Evolutionary conservation across 305 asterid species (phyloP).

Genomic region (Petunia hybrid): DNA sequence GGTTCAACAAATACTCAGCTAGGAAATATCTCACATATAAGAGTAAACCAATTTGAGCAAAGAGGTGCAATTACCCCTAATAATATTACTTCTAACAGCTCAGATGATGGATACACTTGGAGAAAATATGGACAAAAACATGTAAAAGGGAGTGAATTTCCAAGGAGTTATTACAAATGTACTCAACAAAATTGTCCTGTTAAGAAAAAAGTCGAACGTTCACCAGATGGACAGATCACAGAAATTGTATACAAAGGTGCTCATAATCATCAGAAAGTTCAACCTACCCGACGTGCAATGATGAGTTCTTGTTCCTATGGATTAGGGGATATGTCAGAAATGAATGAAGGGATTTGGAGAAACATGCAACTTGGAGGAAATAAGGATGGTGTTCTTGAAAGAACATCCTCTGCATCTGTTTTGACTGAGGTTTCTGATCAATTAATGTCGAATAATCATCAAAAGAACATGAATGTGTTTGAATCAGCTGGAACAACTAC

Average conservation of each 20-base stretch:
- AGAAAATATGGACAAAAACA: constrained; percentile 66
- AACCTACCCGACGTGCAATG: constrained; percentile 48
- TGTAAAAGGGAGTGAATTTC: constrained; percentile 66
- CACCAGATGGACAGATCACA: constrained; percentile 53
- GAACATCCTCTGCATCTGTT: neutral
- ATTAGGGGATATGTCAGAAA: neutral
- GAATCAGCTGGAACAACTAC: constrained; percentile 1
- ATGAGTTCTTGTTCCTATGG: neutral
- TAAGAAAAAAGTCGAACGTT: constrained; percentile 64
- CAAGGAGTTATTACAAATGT: constrained; percentile 70
- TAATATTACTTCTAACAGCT: neutral
- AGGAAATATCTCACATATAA: neutral
- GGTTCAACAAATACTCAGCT: neutral
- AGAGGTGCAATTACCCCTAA: too few species aligned
- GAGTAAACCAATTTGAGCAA: neutral
- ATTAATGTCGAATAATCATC: neutral
- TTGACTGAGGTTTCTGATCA: neutral
- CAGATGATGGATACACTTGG: constrained; percentile 68
- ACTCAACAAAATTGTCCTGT: constrained; percentile 56
- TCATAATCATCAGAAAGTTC: constrained; percentile 61
- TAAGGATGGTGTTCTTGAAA: neutral
- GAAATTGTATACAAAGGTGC: constrained; percentile 62
- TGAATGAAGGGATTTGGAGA: neutral
- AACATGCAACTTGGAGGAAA: neutral
- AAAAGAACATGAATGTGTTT: neutral